Evolutionary conservation across 2,329 filamentous ascomycete species (phyloP).

Genomic region (Pseudogymnoascus sp.): DNA sequence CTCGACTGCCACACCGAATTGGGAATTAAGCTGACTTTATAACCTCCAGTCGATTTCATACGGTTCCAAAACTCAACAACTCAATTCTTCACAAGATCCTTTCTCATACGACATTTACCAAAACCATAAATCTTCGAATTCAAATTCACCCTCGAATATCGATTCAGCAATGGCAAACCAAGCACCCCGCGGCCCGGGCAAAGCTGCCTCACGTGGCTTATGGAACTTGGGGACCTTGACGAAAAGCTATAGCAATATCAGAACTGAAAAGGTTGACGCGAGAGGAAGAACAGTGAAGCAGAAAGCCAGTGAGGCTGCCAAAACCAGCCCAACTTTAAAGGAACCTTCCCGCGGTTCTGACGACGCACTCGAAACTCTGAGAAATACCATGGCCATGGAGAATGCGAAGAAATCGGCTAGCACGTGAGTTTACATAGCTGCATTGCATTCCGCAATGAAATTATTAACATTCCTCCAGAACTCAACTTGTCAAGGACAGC

Average conservation of each 20-base stretch:
- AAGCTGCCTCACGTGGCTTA: conserved; percentile 12
- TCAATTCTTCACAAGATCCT: conserved; percentile 39
- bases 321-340: conserved; percentile 23
- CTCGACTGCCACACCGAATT: conserved; percentile 4
- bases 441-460: conserved; percentile 11
- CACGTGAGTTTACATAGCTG: conserved; percentile 32
- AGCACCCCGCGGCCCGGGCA: conserved; percentile 28
- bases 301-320: neutral
- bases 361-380: conserved; percentile 44
- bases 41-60: conserved; percentile 45
- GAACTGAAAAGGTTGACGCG: neutral
- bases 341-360: conserved; percentile 38
- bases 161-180: neutral
- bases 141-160: conserved; percentile 42
- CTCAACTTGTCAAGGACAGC: conserved; percentile 32
- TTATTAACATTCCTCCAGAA: conserved; percentile 28
- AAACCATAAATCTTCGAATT: conserved; percentile 44
- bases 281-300: neutral
- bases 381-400: conserved; percentile 37
- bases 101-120: conserved; percentile 50
- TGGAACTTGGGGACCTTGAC: conserved; percentile 15
- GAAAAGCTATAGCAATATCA: neutral
- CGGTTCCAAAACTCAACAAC: conserved; percentile 42
- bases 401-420: conserved; percentile 41
- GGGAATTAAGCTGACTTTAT: conserved; percentile 16